Conservation (phyloP, 768 basidiomycete genomes). For the Dentipellis sp. region DNA sequence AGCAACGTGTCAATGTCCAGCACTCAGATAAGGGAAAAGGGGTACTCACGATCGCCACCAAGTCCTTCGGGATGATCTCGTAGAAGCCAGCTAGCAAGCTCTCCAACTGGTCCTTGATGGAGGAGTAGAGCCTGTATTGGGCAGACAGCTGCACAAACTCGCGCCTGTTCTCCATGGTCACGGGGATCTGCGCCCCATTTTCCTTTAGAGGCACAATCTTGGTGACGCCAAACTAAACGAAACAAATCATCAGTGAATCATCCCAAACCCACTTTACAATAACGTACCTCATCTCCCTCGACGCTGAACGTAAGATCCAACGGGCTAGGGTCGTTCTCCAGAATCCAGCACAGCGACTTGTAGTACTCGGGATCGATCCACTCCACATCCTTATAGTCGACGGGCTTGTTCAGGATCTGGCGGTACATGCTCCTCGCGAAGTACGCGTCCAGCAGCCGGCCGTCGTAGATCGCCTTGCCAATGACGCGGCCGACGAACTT, state of each 20-base stretch:
- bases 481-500: constrained; percentile 97
- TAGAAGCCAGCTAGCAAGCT: constrained; percentile 87
- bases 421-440: constrained; percentile 96
- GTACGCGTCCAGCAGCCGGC: constrained; percentile 92
- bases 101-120: constrained; percentile 94
- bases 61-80: constrained; percentile 94
- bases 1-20: constrained; percentile 9
- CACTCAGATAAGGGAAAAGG: constrained; percentile 7
- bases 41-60: constrained; percentile 77
- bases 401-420: constrained; percentile 87
- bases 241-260: constrained; percentile 1
- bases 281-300: constrained; percentile 81
- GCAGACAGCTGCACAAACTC: constrained; percentile 96
- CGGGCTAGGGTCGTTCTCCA: constrained; percentile 87
- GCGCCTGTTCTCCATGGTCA: constrained; percentile 93
- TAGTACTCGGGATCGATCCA: constrained; percentile 99
- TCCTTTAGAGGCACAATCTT: constrained; percentile 84
- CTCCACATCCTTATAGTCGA: constrained; percentile 94
- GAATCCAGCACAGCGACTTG: constrained; percentile 95
- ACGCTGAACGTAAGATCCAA: constrained; percentile 91
- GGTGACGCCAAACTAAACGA: constrained; percentile 74
- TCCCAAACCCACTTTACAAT: background rate
- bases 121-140: constrained; percentile 86
- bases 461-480: constrained; percentile 96
- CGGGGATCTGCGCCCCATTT: constrained; percentile 72